These are phyloP conservation scores for Ceratocystis diversiconidia DNA, from an alignment of 2,329 filamentous ascomycete genomes.

Conservation along the genomic window DNA sequence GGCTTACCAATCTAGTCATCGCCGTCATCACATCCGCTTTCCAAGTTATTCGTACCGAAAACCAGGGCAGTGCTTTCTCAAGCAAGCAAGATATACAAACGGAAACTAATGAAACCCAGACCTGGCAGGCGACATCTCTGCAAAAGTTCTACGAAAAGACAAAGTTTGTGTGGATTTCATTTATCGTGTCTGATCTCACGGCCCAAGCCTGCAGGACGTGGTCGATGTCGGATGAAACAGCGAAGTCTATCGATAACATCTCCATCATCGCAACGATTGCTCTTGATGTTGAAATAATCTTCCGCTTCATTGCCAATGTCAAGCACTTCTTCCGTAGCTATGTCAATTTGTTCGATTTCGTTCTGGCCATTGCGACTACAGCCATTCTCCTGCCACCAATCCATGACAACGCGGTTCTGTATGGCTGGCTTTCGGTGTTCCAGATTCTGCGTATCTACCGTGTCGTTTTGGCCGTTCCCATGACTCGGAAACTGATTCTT, in stretches of 20 bases:
- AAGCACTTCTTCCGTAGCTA: conserved; percentile 59
- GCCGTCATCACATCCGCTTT: conserved; percentile 98
- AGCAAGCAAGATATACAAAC: conserved; percentile 30
- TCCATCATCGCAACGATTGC: conserved; percentile 66
- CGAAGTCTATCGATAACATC: conserved; percentile 51
- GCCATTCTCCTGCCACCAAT: conserved; percentile 78
- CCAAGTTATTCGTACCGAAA: conserved; percentile 94
- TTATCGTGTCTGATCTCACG: conserved; percentile 71
- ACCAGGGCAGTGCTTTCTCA: conserved; percentile 74
- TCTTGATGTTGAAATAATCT: conserved; percentile 65
- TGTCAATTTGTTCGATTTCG: conserved; percentile 67
- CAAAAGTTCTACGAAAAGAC: conserved; percentile 65
- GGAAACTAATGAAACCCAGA: conserved; percentile 42
- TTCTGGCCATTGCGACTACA: conserved; percentile 64
- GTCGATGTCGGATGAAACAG: conserved; percentile 49
- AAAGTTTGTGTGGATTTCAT: conserved; percentile 58
- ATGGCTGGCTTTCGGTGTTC: conserved; percentile 82
- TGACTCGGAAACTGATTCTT: conserved; percentile 74
- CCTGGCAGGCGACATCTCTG: conserved; percentile 34
- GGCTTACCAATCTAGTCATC: conserved; percentile 88
- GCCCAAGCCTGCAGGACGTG: conserved; percentile 66
- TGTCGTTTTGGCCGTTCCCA: conserved; percentile 73
- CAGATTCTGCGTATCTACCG: conserved; percentile 88
- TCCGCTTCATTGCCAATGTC: conserved; percentile 70
- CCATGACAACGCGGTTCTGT: conserved; percentile 52